Base-by-base conservation (phyloP, 495 filamentous ascomycete species). In the Hypomontagnella submonticulosa region DNA sequence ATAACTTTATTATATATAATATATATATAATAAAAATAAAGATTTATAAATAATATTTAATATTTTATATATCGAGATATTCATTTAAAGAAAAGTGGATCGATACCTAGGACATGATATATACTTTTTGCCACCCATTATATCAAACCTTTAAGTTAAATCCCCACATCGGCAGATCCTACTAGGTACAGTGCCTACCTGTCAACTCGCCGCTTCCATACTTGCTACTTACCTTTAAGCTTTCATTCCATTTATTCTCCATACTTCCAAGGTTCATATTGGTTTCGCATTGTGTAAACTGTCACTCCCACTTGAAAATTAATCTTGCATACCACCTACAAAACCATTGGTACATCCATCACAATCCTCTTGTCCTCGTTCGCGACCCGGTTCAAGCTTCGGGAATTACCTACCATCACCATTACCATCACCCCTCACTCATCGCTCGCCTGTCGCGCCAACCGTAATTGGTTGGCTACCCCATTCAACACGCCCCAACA, bases 111-210 rank as follows among this genome's bases (percentile, higher is more conserved):
- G n/a, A n/a, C n/a, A n/a, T n/a, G n/a, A n/a, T n/a, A n/a, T n/a
- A n/a, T n/a, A n/a, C n/a, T n/a, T n/a, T n/a, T n/a, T n/a, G n/a
- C n/a, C n/a, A n/a, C n/a, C n/a, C n/a, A n/a, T n/a, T n/a, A n/a
- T n/a, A n/a, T n/a, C n/a, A 30, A 15, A 15, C 40, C 34, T 11
- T 27, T 34, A 6, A 27, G n/a, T 62, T 42, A 5, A 43, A 4
- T 63, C 66, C 60, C 66, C 66, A 63, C 66, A 50, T 63, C 60
- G 48, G 58, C 37, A 59, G 63, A 66, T 67, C 64, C 50, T 51
- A 56, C 48, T n/a, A 57, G 34, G 2, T 3, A 6, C 23, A 2
- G 23, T 27, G 23, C 23, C 23, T 27, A 27, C 6, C 40, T 51
- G 52, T 49, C 51, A 67, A 47, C 51, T 60, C 20, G 18, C 62